These are phyloP conservation scores for Coemansia reversa DNA, from an alignment of 192 early-diverging fungal species.

Conservation along the genomic window DNA sequence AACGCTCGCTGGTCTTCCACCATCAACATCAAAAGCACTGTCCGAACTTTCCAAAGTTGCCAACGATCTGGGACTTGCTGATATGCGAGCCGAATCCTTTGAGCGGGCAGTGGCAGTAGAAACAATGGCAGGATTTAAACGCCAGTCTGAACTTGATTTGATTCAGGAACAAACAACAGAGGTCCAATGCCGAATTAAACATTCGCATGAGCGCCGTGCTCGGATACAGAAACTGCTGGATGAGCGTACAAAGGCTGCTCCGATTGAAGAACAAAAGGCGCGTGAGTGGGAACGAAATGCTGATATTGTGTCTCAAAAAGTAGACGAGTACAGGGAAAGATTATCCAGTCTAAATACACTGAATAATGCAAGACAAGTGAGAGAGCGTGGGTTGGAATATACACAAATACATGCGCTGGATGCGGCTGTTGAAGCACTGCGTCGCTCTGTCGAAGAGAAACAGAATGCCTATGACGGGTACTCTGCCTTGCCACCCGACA, in stretches of 20 bases:
- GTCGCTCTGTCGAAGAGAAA: conserved; percentile 14
- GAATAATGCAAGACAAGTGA: not conserved
- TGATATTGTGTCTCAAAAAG: conserved; percentile 33
- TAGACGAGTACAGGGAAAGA: conserved; percentile 32
- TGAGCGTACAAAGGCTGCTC: conserved; percentile 5
- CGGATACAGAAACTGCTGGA: conserved; percentile 23
- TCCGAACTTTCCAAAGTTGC: conserved; percentile 23
- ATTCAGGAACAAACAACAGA: not conserved
- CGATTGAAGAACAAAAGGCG: conserved; percentile 48
- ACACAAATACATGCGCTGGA: conserved; percentile 22
- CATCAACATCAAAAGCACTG: conserved; percentile 22
- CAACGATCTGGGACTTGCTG: conserved; percentile 10
- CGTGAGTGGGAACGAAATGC: conserved; percentile 52
- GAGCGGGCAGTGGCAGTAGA: conserved; percentile 25
- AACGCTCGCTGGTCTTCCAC: conserved; percentile 5
- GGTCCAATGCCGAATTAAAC: conserved; percentile 1
- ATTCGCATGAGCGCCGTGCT: conserved; percentile 26
- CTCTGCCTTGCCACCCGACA: conserved; percentile 40
- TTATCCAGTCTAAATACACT: conserved; percentile 12
- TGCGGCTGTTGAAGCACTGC: conserved; percentile 4
- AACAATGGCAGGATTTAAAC: conserved; percentile 22
- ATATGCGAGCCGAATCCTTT: conserved; percentile 34
- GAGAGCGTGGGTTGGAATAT: conserved; percentile 27
- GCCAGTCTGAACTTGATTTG: conserved; percentile 4
- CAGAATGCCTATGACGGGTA: conserved; percentile 25